Evolutionary conservation across 352 stramenopile species (phyloP), one percentile per base, ranked within the genome.

Genomic region (Blastocystis sp.): DNA sequence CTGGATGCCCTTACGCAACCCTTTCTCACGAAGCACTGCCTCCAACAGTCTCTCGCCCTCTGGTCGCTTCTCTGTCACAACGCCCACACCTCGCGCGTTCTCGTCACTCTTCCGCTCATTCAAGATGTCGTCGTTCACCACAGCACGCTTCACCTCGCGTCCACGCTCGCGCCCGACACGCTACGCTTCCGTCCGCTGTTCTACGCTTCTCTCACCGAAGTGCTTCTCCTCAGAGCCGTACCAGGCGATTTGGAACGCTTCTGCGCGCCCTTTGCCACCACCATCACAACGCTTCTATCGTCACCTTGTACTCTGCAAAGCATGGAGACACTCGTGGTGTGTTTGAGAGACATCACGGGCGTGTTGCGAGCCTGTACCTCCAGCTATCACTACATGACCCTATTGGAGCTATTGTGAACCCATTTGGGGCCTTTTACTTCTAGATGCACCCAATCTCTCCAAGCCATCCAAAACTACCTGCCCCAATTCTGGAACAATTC

Each of bases 181-280:
- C 21, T 11, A 19, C 59, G 74, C 28, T 69, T 68, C 34, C 74
- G 57, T 7, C 40, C 74, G 2, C 14, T 28, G 1, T 84, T 84
- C 60, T 84, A 84, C 34, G 17, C 14, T 17, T 52, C 74, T n/a
- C 9, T 84, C 0, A 84, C 74, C 14, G 17, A 84, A 63, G 24
- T 84, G 21, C 21, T 84, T 52, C 60, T 84, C 14, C 6, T 45
- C 3, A 28, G 14, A 14, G 74, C 74, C 9, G 17, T 63, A 21
- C 74, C 74, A 0, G 74, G 74, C n/a, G 74, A 84, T 42, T 63
- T 84, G n/a, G 74, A 84, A 24, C 52, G 48, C 1, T 84, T 84
- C 38, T 68, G 34, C 34, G n/a, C 21, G 34, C 74, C 74, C 10
- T 63, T 84, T 11, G 42, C 59, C 21, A 19, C 2, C 24, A 4